Evolutionary conservation across 352 stramenopile species (phyloP).

Genomic region (Pythium aristosporum): DNA sequence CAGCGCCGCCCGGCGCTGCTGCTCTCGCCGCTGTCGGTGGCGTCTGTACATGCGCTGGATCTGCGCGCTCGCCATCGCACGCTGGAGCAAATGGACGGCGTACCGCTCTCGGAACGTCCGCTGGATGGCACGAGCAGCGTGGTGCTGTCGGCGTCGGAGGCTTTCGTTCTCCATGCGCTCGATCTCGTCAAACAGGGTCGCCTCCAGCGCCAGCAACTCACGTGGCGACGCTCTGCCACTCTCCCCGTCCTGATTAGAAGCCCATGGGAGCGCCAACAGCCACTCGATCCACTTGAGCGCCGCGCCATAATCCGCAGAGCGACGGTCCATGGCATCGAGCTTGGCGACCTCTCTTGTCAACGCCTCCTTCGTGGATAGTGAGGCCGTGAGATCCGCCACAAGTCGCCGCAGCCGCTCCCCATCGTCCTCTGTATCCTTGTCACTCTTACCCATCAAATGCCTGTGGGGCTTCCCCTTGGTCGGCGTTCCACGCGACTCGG

Average conservation of each 20-base stretch:
- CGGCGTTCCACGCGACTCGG: neutral
- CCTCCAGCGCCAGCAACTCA: conserved; percentile 25
- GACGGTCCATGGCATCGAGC: conserved; percentile 30
- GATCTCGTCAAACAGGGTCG: conserved; percentile 42
- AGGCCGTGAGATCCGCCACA: conserved; percentile 25
- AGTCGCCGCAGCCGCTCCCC: conserved; percentile 25
- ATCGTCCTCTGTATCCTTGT: conserved; percentile 9
- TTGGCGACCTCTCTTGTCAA: conserved; percentile 54
- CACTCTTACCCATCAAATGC: no score
- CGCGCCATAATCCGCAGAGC: conserved; percentile 33
- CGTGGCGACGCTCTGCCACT: conserved; percentile 9
- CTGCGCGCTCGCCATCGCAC: conserved; percentile 24
- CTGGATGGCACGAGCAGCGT: conserved; percentile 43
- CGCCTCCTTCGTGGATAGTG: conserved; percentile 29
- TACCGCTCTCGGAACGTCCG: conserved; percentile 38
- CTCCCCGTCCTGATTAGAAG: conserved; percentile 25
- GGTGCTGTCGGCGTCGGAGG: neutral
- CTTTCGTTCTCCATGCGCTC: conserved; percentile 35
- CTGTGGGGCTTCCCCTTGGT: no score
- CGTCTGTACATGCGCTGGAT: conserved; percentile 37
- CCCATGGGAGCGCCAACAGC: conserved; percentile 55
- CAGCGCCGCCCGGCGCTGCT: neutral
- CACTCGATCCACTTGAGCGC: conserved; percentile 59
- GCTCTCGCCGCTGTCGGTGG: conserved; percentile 6
- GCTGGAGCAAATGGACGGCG: conserved; percentile 31